These are phyloP conservation scores for Fusarium mangiferae DNA, from an alignment of 2,329 filamentous ascomycete genomes.

Conservation along the genomic window DNA sequence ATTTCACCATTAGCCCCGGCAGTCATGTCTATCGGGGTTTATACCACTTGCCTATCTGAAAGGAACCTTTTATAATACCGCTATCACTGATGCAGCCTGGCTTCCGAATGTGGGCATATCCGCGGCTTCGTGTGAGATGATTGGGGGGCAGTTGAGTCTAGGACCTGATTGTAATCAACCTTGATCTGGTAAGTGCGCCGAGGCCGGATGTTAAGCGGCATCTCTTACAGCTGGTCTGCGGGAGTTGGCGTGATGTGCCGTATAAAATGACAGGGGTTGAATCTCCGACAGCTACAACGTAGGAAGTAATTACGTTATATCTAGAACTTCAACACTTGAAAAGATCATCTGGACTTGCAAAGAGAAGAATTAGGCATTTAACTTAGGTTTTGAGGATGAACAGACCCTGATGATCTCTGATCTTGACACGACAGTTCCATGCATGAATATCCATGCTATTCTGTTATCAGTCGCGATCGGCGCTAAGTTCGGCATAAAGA, in stretches of 20 bases:
- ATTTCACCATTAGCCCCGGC: conserved; percentile 1
- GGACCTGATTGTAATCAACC: not conserved
- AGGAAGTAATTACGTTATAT: not conserved
- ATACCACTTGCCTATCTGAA: conserved; percentile 27
- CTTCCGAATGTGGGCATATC: not conserved
- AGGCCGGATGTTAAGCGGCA: not conserved
- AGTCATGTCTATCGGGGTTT: not conserved
- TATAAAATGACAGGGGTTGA: not conserved
- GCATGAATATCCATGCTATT: not conserved
- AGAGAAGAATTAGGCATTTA: not conserved
- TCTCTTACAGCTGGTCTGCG: not conserved
- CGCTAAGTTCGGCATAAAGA: conserved; percentile 3
- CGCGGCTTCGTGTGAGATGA: not conserved
- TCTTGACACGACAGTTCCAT: not conserved
- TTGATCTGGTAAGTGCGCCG: not conserved
- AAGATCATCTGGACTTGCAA: accelerated
- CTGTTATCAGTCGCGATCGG: not conserved
- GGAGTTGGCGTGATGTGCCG: not conserved
- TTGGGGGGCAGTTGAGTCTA: not conserved
- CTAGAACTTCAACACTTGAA: accelerated
- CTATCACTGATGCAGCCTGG: conserved; percentile 2
- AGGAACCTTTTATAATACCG: conserved; percentile 9
- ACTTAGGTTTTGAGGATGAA: not conserved
- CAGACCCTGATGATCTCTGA: not conserved
- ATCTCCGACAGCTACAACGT: accelerated